phyloP scores from a whole-genome alignment of 495 filamentous ascomycete species.

The Thozetella sp. region DNA sequence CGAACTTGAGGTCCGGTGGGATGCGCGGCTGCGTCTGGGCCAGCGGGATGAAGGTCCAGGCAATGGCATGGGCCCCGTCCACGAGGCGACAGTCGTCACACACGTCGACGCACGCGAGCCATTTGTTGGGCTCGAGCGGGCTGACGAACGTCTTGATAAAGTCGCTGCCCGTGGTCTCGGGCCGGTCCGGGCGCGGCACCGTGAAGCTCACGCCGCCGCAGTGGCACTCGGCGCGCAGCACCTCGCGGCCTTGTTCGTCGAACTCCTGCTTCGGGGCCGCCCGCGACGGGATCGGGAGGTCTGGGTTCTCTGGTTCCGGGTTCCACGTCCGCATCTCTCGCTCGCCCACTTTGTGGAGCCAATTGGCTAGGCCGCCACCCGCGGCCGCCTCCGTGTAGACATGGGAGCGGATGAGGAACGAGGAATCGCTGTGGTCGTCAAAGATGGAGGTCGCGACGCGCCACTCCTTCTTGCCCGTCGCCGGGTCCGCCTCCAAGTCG shows the following conservation, averaged over 20 bases:
- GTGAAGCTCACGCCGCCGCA: slow-evolving; percentile 48
- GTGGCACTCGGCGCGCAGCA: slow-evolving; percentile 36
- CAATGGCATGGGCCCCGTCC: slow-evolving; percentile 60
- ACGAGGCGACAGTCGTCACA: slow-evolving; percentile 61
- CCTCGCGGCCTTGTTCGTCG: slow-evolving; percentile 18
- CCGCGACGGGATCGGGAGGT: slow-evolving; percentile 13
- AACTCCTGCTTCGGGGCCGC: slow-evolving; percentile 10
- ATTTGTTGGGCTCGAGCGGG: slow-evolving; percentile 35
- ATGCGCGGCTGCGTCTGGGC: slow-evolving; percentile 41
- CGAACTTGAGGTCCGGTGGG: slow-evolving; percentile 37
- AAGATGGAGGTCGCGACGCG: slow-evolving; percentile 30
- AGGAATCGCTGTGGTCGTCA: slow-evolving; percentile 20
- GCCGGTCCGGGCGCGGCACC: slow-evolving; percentile 29
- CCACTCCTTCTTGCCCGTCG: slow-evolving; percentile 24
- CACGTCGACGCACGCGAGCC: slow-evolving; percentile 59
- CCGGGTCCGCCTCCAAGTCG: slow-evolving; percentile 35
- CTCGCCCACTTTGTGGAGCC: slow-evolving; percentile 39
- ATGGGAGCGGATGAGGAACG: slow-evolving; percentile 40
- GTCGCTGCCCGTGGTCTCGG: slow-evolving; percentile 5
- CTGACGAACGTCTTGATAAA: slow-evolving; percentile 13
- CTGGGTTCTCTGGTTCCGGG: slow-evolving; percentile 17
- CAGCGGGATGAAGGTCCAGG: slow-evolving; percentile 66
- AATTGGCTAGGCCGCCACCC: slow-evolving; percentile 37
- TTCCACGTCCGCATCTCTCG: slow-evolving; percentile 24
- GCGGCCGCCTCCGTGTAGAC: slow-evolving; percentile 30